A percentile compares a stretch with the other conserved stretches of the same genome.
Evolutionary conservation across 768 basidiomycete genomes (phyloP).

Genomic region (Panaeolus cyanescens): DNA sequence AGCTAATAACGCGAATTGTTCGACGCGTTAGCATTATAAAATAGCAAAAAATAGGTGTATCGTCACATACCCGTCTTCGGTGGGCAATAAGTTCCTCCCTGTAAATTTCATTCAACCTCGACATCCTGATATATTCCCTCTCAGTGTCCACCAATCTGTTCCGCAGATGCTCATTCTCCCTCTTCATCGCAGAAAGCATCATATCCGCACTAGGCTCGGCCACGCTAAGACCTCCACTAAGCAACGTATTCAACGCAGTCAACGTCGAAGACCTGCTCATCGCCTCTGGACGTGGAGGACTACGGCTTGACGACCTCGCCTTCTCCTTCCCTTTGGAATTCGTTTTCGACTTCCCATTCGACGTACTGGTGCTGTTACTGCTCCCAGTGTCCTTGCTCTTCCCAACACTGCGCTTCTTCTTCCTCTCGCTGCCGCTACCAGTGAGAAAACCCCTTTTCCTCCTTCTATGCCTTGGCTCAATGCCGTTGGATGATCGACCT

Average conservation of each 20-base stretch:
- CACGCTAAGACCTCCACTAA: background rate
- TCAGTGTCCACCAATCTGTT: slow-evolving; percentile 72
- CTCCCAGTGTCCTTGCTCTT: background rate
- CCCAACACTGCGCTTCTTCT: background rate
- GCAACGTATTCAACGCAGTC: background rate
- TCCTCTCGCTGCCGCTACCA: slow-evolving; percentile 18
- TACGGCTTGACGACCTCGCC: background rate
- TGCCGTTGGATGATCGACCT: slow-evolving; percentile 15
- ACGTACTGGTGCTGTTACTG: slow-evolving; percentile 5
- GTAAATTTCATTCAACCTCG: slow-evolving; percentile 80
- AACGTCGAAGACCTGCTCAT: slow-evolving; percentile 1
- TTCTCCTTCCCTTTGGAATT: slow-evolving; percentile 8
- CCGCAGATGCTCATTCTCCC: slow-evolving; percentile 79
- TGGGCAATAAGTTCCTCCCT: slow-evolving; percentile 83
- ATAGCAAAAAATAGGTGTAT: background rate
- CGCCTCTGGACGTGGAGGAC: background rate
- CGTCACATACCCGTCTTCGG: slow-evolving; percentile 64
- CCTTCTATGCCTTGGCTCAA: background rate
- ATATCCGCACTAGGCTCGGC: slow-evolving; percentile 48
- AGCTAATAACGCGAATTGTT: slow-evolving; percentile 42
- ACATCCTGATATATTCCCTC: slow-evolving; percentile 72
- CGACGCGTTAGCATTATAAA: slow-evolving; percentile 4
- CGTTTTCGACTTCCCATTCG: slow-evolving; percentile 9
- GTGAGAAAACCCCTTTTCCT: slow-evolving; percentile 13
- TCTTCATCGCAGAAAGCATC: slow-evolving; percentile 73